phyloP scores from a whole-genome alignment of 202 grass and related monocot genomes.

The Digitaria exilis region DNA sequence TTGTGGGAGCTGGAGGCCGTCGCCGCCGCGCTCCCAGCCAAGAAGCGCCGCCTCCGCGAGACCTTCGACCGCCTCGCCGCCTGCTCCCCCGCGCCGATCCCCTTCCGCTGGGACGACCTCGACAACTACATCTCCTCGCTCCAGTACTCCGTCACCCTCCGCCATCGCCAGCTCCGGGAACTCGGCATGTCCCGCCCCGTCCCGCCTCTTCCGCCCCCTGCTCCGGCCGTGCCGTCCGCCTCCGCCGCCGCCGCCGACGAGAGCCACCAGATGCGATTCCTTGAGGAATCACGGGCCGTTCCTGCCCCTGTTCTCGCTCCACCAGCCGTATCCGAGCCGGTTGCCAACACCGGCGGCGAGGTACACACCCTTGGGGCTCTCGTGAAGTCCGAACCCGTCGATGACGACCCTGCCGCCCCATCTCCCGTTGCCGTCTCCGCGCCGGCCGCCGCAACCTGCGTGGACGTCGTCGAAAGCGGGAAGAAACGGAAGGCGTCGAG shows the following conservation, averaged over 20 bases:
- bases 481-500: background rate
- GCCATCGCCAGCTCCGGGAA: background rate
- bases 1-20: slow-evolving; percentile 38
- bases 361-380: background rate
- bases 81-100: slow-evolving; percentile 26
- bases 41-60: slow-evolving; percentile 39
- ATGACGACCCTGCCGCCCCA: background rate
- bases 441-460: background rate
- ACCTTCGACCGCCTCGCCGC: slow-evolving; percentile 40
- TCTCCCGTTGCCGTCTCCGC: background rate
- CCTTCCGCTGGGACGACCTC: slow-evolving; percentile 51
- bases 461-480: background rate
- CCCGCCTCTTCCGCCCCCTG: background rate
- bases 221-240: background rate
- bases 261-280: background rate
- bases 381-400: background rate
- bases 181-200: background rate
- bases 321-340: background rate
- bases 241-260: background rate
- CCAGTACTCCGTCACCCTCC: slow-evolving; percentile 25
- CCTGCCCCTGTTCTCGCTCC: background rate
- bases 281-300: background rate
- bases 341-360: too few relatives aligned
- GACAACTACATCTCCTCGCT: slow-evolving; percentile 41
- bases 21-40: slow-evolving; percentile 27